phyloP scores from a whole-genome alignment of 2,329 filamentous ascomycete genomes.

The Scedosporium aurantiacum region DNA sequence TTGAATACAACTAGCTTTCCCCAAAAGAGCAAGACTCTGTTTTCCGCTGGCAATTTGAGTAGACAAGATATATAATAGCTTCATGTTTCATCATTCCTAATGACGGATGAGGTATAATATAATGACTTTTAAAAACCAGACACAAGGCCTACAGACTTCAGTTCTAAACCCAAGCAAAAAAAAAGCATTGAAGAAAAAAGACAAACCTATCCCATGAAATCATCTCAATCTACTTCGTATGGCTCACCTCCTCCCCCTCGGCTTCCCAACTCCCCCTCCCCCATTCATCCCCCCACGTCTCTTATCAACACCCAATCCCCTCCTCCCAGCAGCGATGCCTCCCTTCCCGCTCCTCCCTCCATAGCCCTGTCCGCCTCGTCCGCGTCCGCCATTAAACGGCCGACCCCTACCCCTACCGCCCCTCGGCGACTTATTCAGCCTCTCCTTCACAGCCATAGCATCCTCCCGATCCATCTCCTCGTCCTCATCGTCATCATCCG shows the following conservation, averaged over 20 bases:
- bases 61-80: background rate
- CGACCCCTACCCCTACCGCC: conserved; percentile 16
- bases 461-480: conserved; percentile 43
- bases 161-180: background rate
- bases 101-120: background rate
- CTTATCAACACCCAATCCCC: conserved; percentile 40
- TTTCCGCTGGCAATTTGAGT: background rate
- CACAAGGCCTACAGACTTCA: background rate
- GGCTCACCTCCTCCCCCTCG: background rate
- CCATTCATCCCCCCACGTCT: conserved; percentile 21
- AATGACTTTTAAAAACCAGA: background rate
- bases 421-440: conserved; percentile 18
- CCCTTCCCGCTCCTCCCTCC: conserved; percentile 33
- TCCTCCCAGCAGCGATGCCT: conserved; percentile 33
- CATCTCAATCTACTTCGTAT: background rate
- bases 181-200: background rate
- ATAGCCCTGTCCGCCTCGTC: conserved; percentile 22
- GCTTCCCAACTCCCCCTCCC: background rate
- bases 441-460: conserved; percentile 40
- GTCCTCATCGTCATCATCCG: conserved; percentile 34
- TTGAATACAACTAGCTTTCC: too few relatives aligned
- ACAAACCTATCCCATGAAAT: background rate
- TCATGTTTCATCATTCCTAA: background rate
- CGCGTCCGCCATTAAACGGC: conserved; percentile 16
- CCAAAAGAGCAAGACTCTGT: background rate